These are phyloP conservation scores for Epicoccum nigrum DNA, from an alignment of 2,329 filamentous ascomycete genomes.

Conservation along the genomic window DNA sequence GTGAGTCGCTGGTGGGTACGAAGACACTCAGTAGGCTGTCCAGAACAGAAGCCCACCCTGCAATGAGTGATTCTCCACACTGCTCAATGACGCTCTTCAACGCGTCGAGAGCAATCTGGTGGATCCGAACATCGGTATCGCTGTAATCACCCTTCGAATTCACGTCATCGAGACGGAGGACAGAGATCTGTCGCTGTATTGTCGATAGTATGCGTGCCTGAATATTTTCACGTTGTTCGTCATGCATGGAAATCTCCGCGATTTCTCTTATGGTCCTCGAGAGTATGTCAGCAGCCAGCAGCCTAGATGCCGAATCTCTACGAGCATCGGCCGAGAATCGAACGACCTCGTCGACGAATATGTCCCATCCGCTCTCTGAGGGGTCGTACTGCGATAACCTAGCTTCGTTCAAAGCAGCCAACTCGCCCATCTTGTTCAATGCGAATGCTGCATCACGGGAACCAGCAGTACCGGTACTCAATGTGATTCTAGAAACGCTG, in stretches of 20 bases:
- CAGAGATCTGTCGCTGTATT: conserved; percentile 65
- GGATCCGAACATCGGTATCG: conserved; percentile 76
- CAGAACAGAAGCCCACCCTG: conserved; percentile 86
- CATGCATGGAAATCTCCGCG: conserved; percentile 59
- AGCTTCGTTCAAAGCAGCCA: conserved; percentile 53
- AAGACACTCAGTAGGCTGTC: conserved; percentile 86
- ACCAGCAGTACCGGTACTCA: conserved; percentile 49
- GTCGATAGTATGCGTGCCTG: conserved; percentile 75
- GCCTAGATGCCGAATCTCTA: conserved; percentile 52
- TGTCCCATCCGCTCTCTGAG: conserved; percentile 75
- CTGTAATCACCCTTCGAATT: conserved; percentile 64
- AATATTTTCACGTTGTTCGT: conserved; percentile 56
- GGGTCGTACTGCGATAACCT: conserved; percentile 73
- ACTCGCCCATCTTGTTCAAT: conserved; percentile 55
- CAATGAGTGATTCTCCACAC: conserved; percentile 80
- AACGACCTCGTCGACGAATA: conserved; percentile 64
- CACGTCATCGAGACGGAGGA: conserved; percentile 57
- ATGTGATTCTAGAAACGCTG: conserved; percentile 50
- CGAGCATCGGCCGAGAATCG: conserved; percentile 51
- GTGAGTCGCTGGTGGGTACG: conserved; percentile 10
- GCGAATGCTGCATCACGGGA: conserved; percentile 56
- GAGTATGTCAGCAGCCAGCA: conserved; percentile 58
- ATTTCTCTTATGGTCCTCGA: conserved; percentile 55
- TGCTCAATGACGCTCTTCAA: conserved; percentile 84
- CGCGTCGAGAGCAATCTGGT: conserved; percentile 78